Percentiles rank a stretch among this genome's conserved stretches.
Conservation (phyloP, 2,329 filamentous ascomycete genomes). For the Elsinoe arachidis region DNA sequence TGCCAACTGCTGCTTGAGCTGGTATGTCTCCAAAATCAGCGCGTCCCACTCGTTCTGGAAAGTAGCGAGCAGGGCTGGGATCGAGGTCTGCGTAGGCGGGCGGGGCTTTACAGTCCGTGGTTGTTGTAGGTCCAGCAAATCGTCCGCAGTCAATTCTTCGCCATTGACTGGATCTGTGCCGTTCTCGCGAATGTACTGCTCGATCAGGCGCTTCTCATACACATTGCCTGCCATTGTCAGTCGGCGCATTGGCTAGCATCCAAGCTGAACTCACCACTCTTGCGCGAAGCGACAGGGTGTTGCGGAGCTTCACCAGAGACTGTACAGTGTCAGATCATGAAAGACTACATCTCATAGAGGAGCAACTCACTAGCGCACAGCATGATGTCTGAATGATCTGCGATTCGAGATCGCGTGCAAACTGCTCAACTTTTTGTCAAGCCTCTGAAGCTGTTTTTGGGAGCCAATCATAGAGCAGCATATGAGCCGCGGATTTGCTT, state of each 20-base stretch:
- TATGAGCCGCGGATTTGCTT: background rate
- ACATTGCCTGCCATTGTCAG: conserved; percentile 56
- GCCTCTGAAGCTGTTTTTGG: background rate
- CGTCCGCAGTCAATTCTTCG: conserved; percentile 72
- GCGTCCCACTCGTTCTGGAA: conserved; percentile 99
- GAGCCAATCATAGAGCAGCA: background rate
- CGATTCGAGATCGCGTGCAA: too few relatives aligned
- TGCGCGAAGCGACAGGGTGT: conserved; percentile 87
- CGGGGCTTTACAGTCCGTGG: conserved; percentile 76
- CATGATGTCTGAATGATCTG: conserved; percentile 20
- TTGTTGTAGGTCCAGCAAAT: conserved; percentile 80
- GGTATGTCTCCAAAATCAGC: conserved; percentile 82
- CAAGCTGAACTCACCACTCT: conserved; percentile 60
- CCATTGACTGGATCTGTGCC: conserved; percentile 86
- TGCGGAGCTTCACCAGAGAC: conserved; percentile 96
- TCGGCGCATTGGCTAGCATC: conserved; percentile 15
- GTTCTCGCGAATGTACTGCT: conserved; percentile 88
- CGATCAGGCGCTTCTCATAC: conserved; percentile 91
- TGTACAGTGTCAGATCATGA: conserved; percentile 32
- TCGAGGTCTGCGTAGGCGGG: conserved; percentile 88
- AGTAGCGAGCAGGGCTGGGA: conserved; percentile 83
- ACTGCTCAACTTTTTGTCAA: background rate
- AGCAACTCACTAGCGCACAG: conserved; percentile 32
- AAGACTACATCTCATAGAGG: background rate
- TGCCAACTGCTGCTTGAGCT: conserved; percentile 76